Conservation (phyloP, 2,329 filamentous ascomycete genomes). For the Pezicula neosporulosa region DNA sequence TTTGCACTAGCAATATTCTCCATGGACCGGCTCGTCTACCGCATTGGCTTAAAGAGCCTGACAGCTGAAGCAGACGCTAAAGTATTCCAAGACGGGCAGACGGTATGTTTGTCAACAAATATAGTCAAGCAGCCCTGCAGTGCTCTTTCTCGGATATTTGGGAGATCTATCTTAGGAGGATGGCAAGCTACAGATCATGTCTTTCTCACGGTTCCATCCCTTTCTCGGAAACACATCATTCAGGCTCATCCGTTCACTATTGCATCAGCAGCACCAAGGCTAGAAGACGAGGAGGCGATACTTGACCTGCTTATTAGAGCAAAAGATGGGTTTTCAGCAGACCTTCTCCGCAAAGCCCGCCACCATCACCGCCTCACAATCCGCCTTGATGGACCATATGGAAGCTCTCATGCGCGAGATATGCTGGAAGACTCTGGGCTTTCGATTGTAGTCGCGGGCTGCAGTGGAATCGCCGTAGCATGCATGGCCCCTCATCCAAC, state of each 20-base stretch:
- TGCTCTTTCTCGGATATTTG: conserved; percentile 12
- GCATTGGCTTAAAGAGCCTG: conserved; percentile 47
- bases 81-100: conserved; percentile 54
- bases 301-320: conserved; percentile 57
- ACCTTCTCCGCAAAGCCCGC: conserved; percentile 49
- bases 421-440: conserved; percentile 46
- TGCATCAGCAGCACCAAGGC: conserved; percentile 50
- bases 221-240: conserved; percentile 47
- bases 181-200: conserved; percentile 62
- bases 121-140: conserved; percentile 10
- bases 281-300: conserved; percentile 39
- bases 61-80: conserved; percentile 45
- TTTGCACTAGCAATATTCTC: conserved; percentile 52
- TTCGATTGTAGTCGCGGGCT: conserved; percentile 56
- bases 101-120: conserved; percentile 39
- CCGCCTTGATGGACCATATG: conserved; percentile 63
- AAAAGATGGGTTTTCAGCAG: conserved; percentile 55
- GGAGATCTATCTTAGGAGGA: conserved; percentile 39
- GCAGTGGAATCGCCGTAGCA: conserved; percentile 61
- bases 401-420: conserved; percentile 51
- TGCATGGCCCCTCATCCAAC: conserved; percentile 58
- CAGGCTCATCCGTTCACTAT: conserved; percentile 68
- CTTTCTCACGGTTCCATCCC: conserved; percentile 55
- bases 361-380: conserved; percentile 40
- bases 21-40: conserved; percentile 54